Base-by-base conservation (phyloP, 306 rosid species). In the Cotoneaster glaucophyllus region DNA sequence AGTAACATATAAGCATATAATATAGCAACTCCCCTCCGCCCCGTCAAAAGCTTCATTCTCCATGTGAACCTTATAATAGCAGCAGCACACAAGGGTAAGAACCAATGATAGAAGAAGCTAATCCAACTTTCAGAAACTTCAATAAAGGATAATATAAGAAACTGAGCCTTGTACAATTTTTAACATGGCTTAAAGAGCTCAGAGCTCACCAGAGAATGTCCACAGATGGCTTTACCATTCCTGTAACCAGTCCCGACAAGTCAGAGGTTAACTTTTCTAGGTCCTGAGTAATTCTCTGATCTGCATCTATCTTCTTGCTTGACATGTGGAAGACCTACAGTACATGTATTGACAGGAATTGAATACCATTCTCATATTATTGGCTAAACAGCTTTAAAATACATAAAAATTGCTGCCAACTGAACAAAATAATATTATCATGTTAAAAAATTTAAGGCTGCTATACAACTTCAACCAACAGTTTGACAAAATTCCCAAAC, bases 41-140 rank as follows among this genome's bases (percentile, higher is more conserved):
- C 99, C 19, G 99, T 95, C 77, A 95, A 83, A 58, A 95, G 85
- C 93, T 92, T 92, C 99, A 95, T 95, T 85, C 99, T 95, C 99
- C 97, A 95, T n/a, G 99, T 95, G 86, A 95, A 95, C 99, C 99
- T 95, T 82, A 28, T 70, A 70, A 77, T 45, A 56, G 26, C 37
- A 74, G 67, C 73, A 73, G 67, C 64, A 64, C 64, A 15, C 34
- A 44, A 56, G 57, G 21, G 66, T 59, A 50, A 64, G 65, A 74
- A 64, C 68, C 68, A 64, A 18, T 44, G 39, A 39, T 71, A 24
- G 69, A 57, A 15, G 29, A 71, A 61, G 11, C 65, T 37, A 66
- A 34, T 57, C 68, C 29, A 57, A 57, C 31, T 56, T 41, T 18
- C 57, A 63, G 54, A 67, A 79, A 77, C 70, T 70, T 70, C 62